Percentiles rank a stretch among this genome's conserved stretches.
Evolutionary conservation across 2,329 filamentous ascomycete genomes (phyloP).

Genomic region (Magnaporthales sp.): DNA sequence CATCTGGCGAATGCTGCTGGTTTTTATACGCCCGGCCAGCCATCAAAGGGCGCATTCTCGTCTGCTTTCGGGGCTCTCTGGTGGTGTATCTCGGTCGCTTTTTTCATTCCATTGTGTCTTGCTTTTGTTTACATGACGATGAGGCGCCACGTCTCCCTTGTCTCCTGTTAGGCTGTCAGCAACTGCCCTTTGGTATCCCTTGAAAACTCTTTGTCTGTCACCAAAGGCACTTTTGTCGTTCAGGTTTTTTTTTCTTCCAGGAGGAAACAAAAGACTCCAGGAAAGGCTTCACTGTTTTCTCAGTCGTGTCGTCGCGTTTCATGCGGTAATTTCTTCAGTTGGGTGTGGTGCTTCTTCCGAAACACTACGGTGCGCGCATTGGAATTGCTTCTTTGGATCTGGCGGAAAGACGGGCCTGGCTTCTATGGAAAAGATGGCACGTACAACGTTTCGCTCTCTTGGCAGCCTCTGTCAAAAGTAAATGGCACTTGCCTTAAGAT

Average conservation of each 20-base stretch:
- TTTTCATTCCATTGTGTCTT: too few relatives aligned
- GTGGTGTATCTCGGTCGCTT: background rate
- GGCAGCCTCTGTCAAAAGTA: too few relatives aligned
- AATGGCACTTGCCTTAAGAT: too few relatives aligned
- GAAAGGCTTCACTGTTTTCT: background rate
- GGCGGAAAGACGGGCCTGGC: background rate
- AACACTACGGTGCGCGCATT: background rate
- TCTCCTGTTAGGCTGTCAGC: background rate
- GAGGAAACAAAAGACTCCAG: background rate
- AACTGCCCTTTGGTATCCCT: background rate
- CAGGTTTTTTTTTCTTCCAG: background rate
- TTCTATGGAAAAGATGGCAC: background rate
- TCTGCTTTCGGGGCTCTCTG: background rate
- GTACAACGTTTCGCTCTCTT: background rate
- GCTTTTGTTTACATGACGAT: background rate
- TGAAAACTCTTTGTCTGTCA: background rate
- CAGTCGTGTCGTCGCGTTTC: background rate
- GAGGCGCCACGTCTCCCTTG: background rate
- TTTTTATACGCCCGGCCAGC: background rate
- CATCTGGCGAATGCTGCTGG: background rate
- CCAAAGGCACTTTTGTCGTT: too few relatives aligned
- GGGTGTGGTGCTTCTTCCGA: background rate
- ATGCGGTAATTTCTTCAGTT: background rate
- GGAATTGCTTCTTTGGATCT: background rate
- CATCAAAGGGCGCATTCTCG: background rate